Evolutionary conservation across 1,284 basidiomycete genomes (phyloP), one percentile per base, ranked within the genome.

Genomic region (Leccinum pachyderme): DNA sequence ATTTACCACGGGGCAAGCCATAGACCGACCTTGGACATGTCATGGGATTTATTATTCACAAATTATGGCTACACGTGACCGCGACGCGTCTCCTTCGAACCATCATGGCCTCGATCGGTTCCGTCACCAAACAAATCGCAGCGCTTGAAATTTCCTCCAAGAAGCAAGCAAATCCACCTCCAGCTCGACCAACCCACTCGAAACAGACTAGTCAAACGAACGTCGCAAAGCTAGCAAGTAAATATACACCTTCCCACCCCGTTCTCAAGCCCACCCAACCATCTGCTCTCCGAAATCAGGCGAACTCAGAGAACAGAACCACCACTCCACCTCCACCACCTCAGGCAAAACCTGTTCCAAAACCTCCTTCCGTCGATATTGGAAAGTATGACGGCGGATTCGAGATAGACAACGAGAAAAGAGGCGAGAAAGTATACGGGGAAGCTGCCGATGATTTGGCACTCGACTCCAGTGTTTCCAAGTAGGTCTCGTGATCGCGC

Each of bases 351-450:
- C 31, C 61, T 33, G 37, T 49, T 12, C 6, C 58, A 5, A 71
- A 72, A 54, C 58, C 54, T 18, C 47, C 59, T 47, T 54, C 66
- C n/a, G 61, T 89, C 47, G 91, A 91, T 63, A 89, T 94, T 47
- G 93, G 93, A 31, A 79, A 75, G 51, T 95, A 95, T 69, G 93
- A 95, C 60, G 93, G 91, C 11, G 93, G 91, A 2, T 80, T 94
- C 41, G 93, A 95, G 72, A 73, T 81, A 32, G 93, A 95, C 57
- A 82, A 87, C 55, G 84, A 86, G 68, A 84, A 81, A 62, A 75
- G 82, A 67, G 84, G 80, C 49, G 79, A 79, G 61, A 73, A 73
- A 39, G 81, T 91, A 2, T 81, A 78, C 32, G 87, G 88, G 5
- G 86, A 91, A 57, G 86, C 89, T 2, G 91, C 88, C 0, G 80